Conservation (phyloP, 2,329 filamentous ascomycete species). For the Monosporascus ibericus region DNA sequence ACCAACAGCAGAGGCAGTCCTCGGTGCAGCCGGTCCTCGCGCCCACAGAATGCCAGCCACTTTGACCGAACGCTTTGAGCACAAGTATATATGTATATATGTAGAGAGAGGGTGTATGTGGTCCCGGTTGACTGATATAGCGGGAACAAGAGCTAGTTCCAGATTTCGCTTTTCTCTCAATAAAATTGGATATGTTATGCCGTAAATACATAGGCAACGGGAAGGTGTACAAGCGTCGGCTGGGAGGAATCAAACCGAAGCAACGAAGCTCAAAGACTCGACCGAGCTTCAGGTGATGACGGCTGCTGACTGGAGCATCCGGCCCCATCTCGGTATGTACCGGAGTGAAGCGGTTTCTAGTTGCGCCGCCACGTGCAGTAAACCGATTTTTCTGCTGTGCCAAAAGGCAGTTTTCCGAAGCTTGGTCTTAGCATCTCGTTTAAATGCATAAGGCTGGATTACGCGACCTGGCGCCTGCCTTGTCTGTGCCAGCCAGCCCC, state of each 20-base stretch:
- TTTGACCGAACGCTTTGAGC: constrained; percentile 22
- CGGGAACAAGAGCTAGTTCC: neutral
- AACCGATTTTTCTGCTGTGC: neutral
- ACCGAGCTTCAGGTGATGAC: neutral
- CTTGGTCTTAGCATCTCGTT: neutral
- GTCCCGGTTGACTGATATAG: no score
- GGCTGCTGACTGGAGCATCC: neutral
- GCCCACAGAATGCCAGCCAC: constrained; percentile 48
- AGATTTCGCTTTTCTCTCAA: neutral
- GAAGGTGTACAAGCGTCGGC: no score
- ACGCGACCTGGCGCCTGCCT: neutral
- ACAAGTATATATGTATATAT: neutral
- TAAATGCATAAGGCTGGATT: constrained; percentile 1
- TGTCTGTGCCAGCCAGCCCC: no score
- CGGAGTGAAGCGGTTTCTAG: no score
- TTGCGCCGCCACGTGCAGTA: no score
- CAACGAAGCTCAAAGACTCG: neutral
- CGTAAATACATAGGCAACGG: no score
- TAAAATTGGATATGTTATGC: neutral
- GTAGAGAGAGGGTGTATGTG: neutral
- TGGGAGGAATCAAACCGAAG: no score
- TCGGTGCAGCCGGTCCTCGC: constrained; percentile 29
- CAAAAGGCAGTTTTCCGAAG: neutral
- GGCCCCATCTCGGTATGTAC: neutral
- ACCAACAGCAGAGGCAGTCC: constrained; percentile 29